Base-by-base conservation (phyloP, 2,329 filamentous ascomycete species). In the Sclerotinia subarctica region DNA sequence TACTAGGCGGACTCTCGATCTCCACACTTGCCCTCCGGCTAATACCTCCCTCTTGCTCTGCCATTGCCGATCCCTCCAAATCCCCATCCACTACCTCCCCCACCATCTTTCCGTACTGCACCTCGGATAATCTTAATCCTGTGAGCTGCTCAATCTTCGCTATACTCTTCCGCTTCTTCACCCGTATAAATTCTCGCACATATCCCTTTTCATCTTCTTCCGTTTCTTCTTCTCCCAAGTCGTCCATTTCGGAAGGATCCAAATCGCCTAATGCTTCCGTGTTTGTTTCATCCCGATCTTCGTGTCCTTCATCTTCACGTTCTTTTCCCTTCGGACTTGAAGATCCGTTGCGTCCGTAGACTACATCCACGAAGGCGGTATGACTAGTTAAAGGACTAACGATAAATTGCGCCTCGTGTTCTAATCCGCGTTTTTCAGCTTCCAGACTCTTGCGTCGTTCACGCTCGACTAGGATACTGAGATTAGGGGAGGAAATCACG, bases 101-200 rank as follows among this genome's bases (percentile, higher is more conserved):
- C 17, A 62, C 49, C 64, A 67, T 67, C 35, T 62, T 67, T 24
- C 64, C 64, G 46, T 67, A 67, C n/a, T 67, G 64, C 56, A 54
- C 67, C 54, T 53, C 60, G 26, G 49, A 54, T 42, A 69, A 24
- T 10, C 64, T 56, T 21, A 68, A 44, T 19, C 67, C 67, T 19
- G 53, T 68, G 19, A 68, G 42, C 6, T 68, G 67, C 11, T 64
- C 67, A 29, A 63, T 69, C 51, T 66, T 63, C 35, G 54, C 69
- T 47, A 51, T 53, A 52, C 67, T 70, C 46, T 66, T 66, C 47
- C 64, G 38, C 60, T 58, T 59, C 42, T 59, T 66, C 47, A 53
- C 54, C 21, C 67, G 32, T 38, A 65, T 66, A 13, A 66, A 59
- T 47, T 66, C 49, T 10, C 64, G 53, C 56, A 59, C 67, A 17